phyloP scores from a whole-genome alignment of 1,139 yeast genomes.

The Geotrichum fermentans region DNA sequence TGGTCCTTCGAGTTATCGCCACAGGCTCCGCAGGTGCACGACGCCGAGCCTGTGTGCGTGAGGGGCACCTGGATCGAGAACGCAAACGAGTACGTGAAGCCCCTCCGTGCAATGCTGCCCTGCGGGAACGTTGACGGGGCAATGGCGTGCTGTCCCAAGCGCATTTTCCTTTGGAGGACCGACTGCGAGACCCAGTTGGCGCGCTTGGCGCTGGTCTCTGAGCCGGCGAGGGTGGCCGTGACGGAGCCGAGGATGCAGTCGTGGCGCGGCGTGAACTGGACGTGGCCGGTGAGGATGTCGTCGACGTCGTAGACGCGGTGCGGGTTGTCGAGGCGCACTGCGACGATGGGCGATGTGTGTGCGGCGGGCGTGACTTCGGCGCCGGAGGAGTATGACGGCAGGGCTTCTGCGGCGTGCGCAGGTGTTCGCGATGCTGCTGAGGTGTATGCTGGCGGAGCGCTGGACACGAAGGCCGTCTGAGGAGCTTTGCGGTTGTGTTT shows the following conservation, averaged over 20 bases:
- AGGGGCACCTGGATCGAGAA: slow-evolving; percentile 12
- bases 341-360: background rate
- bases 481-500: background rate
- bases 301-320: slow-evolving; percentile 7
- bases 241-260: slow-evolving; percentile 4
- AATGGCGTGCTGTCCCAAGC: background rate
- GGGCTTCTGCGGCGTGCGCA: background rate
- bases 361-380: background rate
- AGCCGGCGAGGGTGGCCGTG: slow-evolving; percentile 13
- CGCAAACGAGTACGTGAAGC: slow-evolving; percentile 6
- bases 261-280: slow-evolving; percentile 6
- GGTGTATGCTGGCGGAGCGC: background rate
- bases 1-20: background rate
- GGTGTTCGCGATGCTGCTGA: too few species aligned
- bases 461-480: background rate
- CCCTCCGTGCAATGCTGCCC: slow-evolving; percentile 3
- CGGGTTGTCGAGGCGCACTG: background rate
- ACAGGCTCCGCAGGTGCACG: background rate
- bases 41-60: background rate
- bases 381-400: slow-evolving; percentile 6
- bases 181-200: slow-evolving; percentile 2
- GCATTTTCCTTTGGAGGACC: background rate
- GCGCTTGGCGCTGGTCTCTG: slow-evolving; percentile 2
- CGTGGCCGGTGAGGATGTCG: slow-evolving; percentile 13
- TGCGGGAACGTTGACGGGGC: slow-evolving; percentile 2